Evolutionary conservation across 2,329 filamentous ascomycete species (phyloP).

Genomic region (Diaporthe nobilis): DNA sequence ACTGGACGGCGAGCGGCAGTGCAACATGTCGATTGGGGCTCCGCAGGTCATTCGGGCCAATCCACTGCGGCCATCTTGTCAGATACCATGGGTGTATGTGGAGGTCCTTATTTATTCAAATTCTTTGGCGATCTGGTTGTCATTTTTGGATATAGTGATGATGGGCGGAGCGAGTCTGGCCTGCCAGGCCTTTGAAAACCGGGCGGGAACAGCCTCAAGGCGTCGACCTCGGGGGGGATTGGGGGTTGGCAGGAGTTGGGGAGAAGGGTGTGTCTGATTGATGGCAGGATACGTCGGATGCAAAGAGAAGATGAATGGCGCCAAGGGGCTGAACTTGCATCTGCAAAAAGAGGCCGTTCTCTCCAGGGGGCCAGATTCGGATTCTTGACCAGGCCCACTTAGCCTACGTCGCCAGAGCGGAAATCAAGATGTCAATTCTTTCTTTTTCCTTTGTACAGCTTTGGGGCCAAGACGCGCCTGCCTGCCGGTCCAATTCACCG

Average conservation of each 20-base stretch:
- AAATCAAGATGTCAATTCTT: slow-evolving; percentile 26
- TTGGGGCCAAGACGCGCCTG: not conserved
- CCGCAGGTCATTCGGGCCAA: not conserved
- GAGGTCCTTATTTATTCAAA: slow-evolving; percentile 16
- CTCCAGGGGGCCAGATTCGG: not conserved
- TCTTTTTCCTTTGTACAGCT: slow-evolving; percentile 35
- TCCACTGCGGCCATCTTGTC: slow-evolving; percentile 13
- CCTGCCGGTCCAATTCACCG: slow-evolving; percentile 8
- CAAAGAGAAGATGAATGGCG: not conserved
- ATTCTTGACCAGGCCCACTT: slow-evolving; percentile 13
- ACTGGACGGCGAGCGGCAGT: slow-evolving; percentile 4
- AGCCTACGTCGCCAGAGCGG: slow-evolving; percentile 28
- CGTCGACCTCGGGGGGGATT: not conserved
- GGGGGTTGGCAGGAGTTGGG: slow-evolving; percentile 27
- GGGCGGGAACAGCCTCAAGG: slow-evolving; percentile 7
- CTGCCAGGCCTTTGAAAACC: not conserved
- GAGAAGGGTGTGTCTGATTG: not conserved
- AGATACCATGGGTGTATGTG: slow-evolving; percentile 24
- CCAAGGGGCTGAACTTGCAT: not conserved
- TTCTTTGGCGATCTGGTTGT: slow-evolving; percentile 13
- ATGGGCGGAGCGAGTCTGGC: not conserved
- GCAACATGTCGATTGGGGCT: not conserved
- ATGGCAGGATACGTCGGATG: not conserved
- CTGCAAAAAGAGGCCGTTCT: not conserved
- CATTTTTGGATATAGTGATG: slow-evolving; percentile 18